Evolutionary conservation across 441 rosid species (phyloP).

Genomic region (Omphalea diandra): DNA sequence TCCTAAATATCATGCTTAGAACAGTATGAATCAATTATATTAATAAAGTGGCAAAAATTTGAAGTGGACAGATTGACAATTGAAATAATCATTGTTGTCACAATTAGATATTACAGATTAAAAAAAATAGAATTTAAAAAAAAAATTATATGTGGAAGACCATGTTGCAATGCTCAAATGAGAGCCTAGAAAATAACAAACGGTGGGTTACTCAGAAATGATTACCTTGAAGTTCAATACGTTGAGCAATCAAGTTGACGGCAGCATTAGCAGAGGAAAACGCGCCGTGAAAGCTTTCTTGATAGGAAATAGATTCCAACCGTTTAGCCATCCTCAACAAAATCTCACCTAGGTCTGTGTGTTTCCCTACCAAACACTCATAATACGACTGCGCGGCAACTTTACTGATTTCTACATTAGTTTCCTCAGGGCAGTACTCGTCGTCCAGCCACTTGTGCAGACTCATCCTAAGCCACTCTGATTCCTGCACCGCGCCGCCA

Average conservation of each 20-base stretch:
- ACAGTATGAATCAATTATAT: too few relatives aligned
- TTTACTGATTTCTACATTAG: constrained; percentile 72
- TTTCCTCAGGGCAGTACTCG: constrained; percentile 92
- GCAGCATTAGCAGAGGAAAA: constrained; percentile 89
- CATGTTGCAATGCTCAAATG: too few relatives aligned
- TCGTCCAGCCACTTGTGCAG: constrained; percentile 90
- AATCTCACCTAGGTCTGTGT: constrained; percentile 70
- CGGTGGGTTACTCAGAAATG: neutral
- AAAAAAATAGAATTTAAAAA: too few relatives aligned
- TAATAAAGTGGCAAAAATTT: too few relatives aligned
- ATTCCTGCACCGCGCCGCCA: constrained; percentile 50
- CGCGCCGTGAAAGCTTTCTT: constrained; percentile 93
- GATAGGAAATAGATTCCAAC: constrained; percentile 68
- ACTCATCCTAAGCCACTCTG: constrained; percentile 77
- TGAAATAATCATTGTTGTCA: too few relatives aligned
- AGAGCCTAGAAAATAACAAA: neutral
- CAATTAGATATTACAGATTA: too few relatives aligned
- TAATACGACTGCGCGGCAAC: constrained; percentile 64
- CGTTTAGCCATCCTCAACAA: constrained; percentile 70
- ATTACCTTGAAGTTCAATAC: constrained; percentile 37
- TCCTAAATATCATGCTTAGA: neutral
- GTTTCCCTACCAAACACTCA: constrained; percentile 50
- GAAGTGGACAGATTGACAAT: too few relatives aligned
- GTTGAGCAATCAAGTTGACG: constrained; percentile 53
- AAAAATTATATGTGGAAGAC: too few relatives aligned